Percentiles rank a stretch among this genome's conserved stretches.
phyloP scores from a whole-genome alignment of 2,329 filamentous ascomycete genomes.

The Macrophomina pseudophaseolina region DNA sequence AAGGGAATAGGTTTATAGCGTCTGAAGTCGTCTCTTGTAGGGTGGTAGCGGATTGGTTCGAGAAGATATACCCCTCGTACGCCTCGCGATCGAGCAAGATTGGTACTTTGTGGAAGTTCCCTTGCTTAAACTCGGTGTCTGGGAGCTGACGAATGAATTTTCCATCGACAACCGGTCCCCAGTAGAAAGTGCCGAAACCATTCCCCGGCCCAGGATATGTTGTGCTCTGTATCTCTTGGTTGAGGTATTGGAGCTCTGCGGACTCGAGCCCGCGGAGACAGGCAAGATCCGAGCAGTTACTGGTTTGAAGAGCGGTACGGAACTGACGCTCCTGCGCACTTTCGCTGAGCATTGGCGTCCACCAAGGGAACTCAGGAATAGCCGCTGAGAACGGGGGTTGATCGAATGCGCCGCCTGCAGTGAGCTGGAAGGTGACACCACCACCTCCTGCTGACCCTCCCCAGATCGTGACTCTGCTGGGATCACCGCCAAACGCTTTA shows the following conservation, averaged over 20 bases:
- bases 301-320: slow-evolving; percentile 34
- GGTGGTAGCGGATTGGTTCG: slow-evolving; percentile 36
- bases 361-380: slow-evolving; percentile 41
- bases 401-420: slow-evolving; percentile 44
- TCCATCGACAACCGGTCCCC: slow-evolving; percentile 48
- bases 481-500: slow-evolving; percentile 56
- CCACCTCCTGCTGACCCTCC: slow-evolving; percentile 67
- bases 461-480: slow-evolving; percentile 63
- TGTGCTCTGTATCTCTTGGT: slow-evolving; percentile 38
- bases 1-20: slow-evolving; percentile 41
- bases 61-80: slow-evolving; percentile 48
- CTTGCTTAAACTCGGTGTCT: slow-evolving; percentile 38
- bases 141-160: slow-evolving; percentile 45
- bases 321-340: slow-evolving; percentile 36
- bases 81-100: slow-evolving; percentile 43
- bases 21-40: slow-evolving; percentile 37
- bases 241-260: slow-evolving; percentile 38
- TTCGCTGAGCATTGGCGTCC: background rate
- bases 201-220: slow-evolving; percentile 5
- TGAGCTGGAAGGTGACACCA: slow-evolving; percentile 54
- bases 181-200: slow-evolving; percentile 48
- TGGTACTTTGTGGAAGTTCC: slow-evolving; percentile 44
- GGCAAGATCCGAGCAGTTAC: slow-evolving; percentile 32
- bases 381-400: slow-evolving; percentile 49
- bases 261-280: slow-evolving; percentile 37